Conservation (phyloP, 495 filamentous ascomycete species). For the Pyronema domesticum region DNA sequence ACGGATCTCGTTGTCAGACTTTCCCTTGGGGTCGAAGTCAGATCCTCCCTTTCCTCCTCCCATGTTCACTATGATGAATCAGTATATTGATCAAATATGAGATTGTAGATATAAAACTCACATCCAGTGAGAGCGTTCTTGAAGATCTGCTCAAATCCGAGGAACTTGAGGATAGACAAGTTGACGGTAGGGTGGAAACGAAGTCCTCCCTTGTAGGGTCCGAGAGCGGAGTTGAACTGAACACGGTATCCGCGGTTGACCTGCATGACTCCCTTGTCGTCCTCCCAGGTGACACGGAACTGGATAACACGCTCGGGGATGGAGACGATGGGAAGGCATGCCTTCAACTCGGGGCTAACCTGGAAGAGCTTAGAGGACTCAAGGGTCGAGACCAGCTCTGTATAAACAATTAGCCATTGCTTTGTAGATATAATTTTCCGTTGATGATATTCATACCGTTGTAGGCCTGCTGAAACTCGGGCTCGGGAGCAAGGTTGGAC, state of each 20-base stretch:
- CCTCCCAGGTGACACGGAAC: conserved; percentile 94
- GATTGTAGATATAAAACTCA: conserved; percentile 33
- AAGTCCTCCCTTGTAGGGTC: conserved; percentile 95
- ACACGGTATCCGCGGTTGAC: conserved; percentile 95
- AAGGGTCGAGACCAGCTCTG: conserved; percentile 86
- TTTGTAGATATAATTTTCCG: no score
- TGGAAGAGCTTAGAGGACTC: conserved; percentile 86
- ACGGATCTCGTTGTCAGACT: conserved; percentile 91
- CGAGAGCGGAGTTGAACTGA: conserved; percentile 96
- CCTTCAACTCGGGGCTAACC: conserved; percentile 84
- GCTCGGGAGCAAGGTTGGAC: conserved; percentile 74
- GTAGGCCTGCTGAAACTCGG: conserved; percentile 98
- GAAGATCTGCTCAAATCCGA: conserved; percentile 99
- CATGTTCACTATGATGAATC: conserved; percentile 54
- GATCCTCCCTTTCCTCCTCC: conserved; percentile 96
- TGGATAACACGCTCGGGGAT: conserved; percentile 93
- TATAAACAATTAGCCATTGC: conserved; percentile 9
- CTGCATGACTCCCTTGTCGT: conserved; percentile 74
- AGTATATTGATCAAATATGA: conserved; percentile 2
- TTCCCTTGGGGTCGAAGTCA: conserved; percentile 99
- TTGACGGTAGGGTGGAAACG: conserved; percentile 94
- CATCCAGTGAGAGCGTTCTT: conserved; percentile 97
- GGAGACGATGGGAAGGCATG: conserved; percentile 68
- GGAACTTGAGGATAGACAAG: conserved; percentile 92
- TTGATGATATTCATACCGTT: conserved; percentile 44